Evolutionary conservation across 2,329 filamentous ascomycete species (phyloP).

Genomic region (Apiospora sp.): DNA sequence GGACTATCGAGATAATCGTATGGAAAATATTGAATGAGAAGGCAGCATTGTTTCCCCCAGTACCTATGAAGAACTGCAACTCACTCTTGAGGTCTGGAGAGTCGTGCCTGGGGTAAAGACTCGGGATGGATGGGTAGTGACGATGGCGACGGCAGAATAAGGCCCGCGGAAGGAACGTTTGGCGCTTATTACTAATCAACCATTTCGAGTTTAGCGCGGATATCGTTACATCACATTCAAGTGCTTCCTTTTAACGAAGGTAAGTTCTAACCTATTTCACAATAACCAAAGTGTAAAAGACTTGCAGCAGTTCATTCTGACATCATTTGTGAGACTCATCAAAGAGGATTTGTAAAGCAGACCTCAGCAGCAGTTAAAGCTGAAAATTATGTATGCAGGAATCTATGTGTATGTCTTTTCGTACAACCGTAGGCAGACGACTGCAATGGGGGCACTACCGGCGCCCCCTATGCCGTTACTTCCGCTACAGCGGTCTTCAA

Average conservation of each 20-base stretch:
- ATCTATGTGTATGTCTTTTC: background rate
- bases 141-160: background rate
- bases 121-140: background rate
- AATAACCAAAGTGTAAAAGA: too few species aligned
- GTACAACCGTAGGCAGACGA: background rate
- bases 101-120: background rate
- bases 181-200: too few species aligned
- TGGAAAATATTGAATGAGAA: background rate
- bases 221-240: too few species aligned
- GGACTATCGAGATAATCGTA: conserved; percentile 1
- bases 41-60: background rate
- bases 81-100: background rate
- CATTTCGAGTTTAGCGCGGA: too few species aligned
- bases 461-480: conserved; percentile 20
- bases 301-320: background rate
- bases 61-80: background rate
- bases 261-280: too few species aligned
- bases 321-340: background rate
- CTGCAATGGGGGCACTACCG: conserved; percentile 3
- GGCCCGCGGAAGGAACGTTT: background rate
- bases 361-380: background rate
- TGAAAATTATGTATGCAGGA: background rate
- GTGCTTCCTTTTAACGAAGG: too few species aligned
- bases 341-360: background rate
- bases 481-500: conserved; percentile 1